These are phyloP conservation scores for Paulownia fortunei DNA, from an alignment of 257 asterid species.

Conservation along the genomic window DNA sequence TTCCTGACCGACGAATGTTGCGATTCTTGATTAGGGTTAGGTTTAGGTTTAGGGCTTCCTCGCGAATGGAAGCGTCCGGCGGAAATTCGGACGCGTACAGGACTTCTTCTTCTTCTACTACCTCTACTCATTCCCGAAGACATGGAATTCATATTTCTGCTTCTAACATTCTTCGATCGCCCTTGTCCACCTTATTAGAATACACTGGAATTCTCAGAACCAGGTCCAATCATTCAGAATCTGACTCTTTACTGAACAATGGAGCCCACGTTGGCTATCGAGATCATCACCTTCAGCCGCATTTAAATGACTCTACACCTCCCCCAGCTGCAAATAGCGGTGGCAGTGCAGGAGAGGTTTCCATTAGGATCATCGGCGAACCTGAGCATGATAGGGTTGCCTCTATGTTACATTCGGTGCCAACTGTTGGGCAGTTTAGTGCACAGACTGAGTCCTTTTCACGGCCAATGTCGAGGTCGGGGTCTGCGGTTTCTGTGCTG, in stretches of 20 bases:
- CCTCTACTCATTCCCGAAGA: constrained; percentile 51
- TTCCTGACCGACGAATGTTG: constrained; percentile 12
- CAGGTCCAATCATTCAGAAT: constrained; percentile 49
- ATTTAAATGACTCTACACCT: constrained; percentile 40
- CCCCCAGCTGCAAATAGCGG: constrained; percentile 34
- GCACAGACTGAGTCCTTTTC: constrained; percentile 45
- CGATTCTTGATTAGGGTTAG: constrained; percentile 50
- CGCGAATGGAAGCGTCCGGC: constrained; percentile 79
- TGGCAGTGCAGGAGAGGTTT: constrained; percentile 66
- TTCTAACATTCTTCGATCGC: constrained; percentile 64
- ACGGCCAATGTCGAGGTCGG: constrained; percentile 57
- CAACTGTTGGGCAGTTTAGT: constrained; percentile 39
- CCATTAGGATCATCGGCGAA: constrained; percentile 72
- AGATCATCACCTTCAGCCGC: constrained; percentile 45
- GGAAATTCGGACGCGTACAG: constrained; percentile 71
- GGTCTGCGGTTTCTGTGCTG: constrained; percentile 51
- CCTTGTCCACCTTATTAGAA: constrained; percentile 72
- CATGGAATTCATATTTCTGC: constrained; percentile 60
- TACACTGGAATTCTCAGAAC: constrained; percentile 65
- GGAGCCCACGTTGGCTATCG: constrained; percentile 41
- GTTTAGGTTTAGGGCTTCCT: constrained; percentile 61
- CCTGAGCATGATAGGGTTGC: constrained; percentile 57
- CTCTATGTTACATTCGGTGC: constrained; percentile 33
- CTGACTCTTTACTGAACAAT: constrained; percentile 44
- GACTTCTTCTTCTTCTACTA: constrained; percentile 41